Evolutionary conservation across 2,329 filamentous ascomycete genomes (phyloP).

Genomic region (Penicillium sp.): DNA sequence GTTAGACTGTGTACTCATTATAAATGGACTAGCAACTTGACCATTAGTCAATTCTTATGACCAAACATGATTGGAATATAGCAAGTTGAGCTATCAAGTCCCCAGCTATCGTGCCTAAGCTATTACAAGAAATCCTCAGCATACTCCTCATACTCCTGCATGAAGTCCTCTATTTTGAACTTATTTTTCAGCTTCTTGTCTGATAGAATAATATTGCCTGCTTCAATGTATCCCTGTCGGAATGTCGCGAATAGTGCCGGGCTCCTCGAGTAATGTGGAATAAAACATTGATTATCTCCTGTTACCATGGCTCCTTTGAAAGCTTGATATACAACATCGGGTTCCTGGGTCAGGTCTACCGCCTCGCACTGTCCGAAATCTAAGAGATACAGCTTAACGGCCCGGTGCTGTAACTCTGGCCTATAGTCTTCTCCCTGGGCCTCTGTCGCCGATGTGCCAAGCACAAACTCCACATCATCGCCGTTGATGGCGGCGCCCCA

Average conservation of each 20-base stretch:
- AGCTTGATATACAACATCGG: constrained; percentile 10
- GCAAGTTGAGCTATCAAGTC: background rate
- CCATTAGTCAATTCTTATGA: too few species aligned
- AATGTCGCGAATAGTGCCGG: constrained; percentile 16
- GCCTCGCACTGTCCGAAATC: background rate
- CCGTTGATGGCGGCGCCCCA: constrained; percentile 11
- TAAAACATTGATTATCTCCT: constrained; percentile 15
- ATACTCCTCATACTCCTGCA: constrained; percentile 16
- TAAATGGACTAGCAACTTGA: too few species aligned
- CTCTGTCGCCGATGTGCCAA: constrained; percentile 5
- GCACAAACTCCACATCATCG: constrained; percentile 17
- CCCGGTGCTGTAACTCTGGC: constrained; percentile 2
- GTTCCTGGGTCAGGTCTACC: background rate
- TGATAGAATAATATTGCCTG: constrained; percentile 5
- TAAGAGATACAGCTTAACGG: background rate
- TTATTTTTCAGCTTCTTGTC: background rate
- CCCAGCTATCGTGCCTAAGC: too few species aligned
- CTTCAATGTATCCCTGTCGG: constrained; percentile 8
- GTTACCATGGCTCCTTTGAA: constrained; percentile 19
- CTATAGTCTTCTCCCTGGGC: background rate
- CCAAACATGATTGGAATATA: background rate
- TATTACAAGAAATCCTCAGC: constrained; percentile 11
- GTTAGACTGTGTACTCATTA: too few species aligned
- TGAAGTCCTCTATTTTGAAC: constrained; percentile 13
- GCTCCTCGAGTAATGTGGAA: constrained; percentile 16